Evolutionary conservation across 176 grass and related monocot species (phyloP), one percentile per base, ranked within the genome.

Genomic region (Elymus sibiricus): DNA sequence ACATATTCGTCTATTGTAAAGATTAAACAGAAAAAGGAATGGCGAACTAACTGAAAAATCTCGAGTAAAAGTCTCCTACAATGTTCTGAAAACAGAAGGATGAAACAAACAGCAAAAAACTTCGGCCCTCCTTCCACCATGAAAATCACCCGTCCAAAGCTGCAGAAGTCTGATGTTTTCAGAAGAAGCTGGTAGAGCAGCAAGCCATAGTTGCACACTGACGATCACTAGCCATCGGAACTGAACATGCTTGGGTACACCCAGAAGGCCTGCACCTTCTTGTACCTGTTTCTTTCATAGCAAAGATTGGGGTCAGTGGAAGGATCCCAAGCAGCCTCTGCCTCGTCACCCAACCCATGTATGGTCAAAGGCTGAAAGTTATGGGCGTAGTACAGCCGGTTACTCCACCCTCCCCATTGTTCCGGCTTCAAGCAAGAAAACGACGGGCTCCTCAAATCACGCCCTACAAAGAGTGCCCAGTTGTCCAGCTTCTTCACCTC

Each of bases 401-500:
- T 73, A 40, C 70, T 44, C 5, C 38, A 1, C 12, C 70, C 70
- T 26, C 39, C 70, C 70, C 39, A 44, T 24, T 26, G 5, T 73
- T 73, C 70, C 5, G 70, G 70, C 39, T n/a, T 44, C 6, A 26
- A 73, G 70, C 70, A 73, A 73, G 70, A 73, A 73, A 73, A 73
- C 12, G 38, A n/a, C 2, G 22, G 70, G 39, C 70, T 73, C 39
- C 70, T 73, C n/a, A 73, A 39, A 43, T 73, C 70, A 44, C 39
- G 38, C 7, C 70, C n/a, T 73, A 73, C 70, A 73, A 73, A 73
- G 70, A 73, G 70, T 16, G 70, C 70, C 39, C 9, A 8, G 38
- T 73, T 44, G 39, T 44, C 39, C 39, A 73, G 70, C 70, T 73
- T 43, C 70, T 73, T 73, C 70, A 73, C 70, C 70, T 73, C 70